Conservation (phyloP, 2,329 filamentous ascomycete genomes). For the Calonectria honghensis region DNA sequence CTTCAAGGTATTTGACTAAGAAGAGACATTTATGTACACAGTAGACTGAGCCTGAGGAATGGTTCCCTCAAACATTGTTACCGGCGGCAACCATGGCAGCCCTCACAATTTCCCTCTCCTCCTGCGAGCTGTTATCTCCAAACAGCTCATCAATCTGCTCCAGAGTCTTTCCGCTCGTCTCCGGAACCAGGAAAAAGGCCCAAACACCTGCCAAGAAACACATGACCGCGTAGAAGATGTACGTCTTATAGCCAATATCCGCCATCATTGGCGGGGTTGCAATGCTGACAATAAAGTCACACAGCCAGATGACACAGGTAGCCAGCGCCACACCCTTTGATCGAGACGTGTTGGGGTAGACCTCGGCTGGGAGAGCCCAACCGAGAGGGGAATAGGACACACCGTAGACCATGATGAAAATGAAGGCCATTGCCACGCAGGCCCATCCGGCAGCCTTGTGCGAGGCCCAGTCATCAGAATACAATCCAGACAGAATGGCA, state of each 20-base stretch:
- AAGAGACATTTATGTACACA: background rate
- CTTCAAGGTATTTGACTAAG: background rate
- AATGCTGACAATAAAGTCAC: constrained; percentile 52
- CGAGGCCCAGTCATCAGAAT: constrained; percentile 66
- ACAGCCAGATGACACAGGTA: constrained; percentile 62
- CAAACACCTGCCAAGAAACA: constrained; percentile 11
- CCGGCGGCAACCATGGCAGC: constrained; percentile 1
- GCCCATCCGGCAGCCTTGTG: constrained; percentile 73
- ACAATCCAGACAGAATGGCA: constrained; percentile 69
- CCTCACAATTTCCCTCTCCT: constrained; percentile 6
- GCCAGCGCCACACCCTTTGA: constrained; percentile 63
- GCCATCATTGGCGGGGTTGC: constrained; percentile 38
- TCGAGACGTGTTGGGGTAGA: constrained; percentile 61
- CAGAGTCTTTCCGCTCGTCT: constrained; percentile 7
- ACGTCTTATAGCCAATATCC: constrained; percentile 64
- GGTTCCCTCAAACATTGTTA: background rate
- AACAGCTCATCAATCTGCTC: constrained; percentile 16
- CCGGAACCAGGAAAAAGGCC: constrained; percentile 1
- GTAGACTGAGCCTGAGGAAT: background rate
- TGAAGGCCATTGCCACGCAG: constrained; percentile 63
- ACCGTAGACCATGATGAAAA: constrained; percentile 48
- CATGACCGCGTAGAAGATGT: constrained; percentile 9
- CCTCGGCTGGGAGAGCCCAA: constrained; percentile 66
- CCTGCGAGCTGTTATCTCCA: background rate
- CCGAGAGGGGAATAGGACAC: constrained; percentile 62